Conservation (phyloP, 352 stramenopile species). For the Pythium volutum region DNA sequence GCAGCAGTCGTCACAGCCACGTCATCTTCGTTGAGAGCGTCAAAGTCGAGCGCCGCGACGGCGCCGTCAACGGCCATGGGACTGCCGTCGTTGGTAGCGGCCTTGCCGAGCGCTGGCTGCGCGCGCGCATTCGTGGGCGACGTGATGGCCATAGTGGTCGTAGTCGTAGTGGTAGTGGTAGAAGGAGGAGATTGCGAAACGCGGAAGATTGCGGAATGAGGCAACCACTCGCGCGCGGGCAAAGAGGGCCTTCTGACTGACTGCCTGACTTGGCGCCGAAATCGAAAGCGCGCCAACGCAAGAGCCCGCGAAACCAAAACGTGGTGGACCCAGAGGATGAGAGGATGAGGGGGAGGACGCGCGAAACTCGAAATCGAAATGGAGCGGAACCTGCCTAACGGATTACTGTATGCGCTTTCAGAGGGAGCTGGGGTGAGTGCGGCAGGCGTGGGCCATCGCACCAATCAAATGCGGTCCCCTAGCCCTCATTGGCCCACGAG, state of each 20-base stretch:
- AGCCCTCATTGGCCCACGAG: not conserved
- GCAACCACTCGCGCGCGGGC: not conserved
- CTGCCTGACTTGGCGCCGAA: constrained; percentile 5
- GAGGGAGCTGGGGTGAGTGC: not conserved
- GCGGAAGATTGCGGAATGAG: constrained; percentile 24
- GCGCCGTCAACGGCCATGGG: constrained; percentile 20
- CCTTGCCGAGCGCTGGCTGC: constrained; percentile 4
- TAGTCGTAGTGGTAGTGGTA: not conserved
- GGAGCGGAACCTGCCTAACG: not conserved
- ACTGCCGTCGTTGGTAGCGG: constrained; percentile 20
- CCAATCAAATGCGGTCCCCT: constrained; percentile 25
- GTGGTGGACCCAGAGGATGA: not conserved
- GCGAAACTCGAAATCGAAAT: constrained; percentile 9
- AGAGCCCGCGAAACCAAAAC: constrained; percentile 11
- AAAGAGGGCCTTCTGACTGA: not conserved
- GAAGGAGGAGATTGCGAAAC: not conserved
- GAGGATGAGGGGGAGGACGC: not conserved
- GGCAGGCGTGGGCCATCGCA: constrained; percentile 7
- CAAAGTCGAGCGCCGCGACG: constrained; percentile 22
- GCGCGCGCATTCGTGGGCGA: constrained; percentile 13
- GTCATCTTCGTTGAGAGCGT: constrained; percentile 24
- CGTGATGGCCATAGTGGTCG: constrained; percentile 7
- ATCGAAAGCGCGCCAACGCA: constrained; percentile 27
- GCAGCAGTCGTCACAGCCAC: not conserved
- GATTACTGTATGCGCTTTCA: not conserved